Conservation (phyloP, 371 early-diverging fungal species). For the Haplosporangium sp. region DNA sequence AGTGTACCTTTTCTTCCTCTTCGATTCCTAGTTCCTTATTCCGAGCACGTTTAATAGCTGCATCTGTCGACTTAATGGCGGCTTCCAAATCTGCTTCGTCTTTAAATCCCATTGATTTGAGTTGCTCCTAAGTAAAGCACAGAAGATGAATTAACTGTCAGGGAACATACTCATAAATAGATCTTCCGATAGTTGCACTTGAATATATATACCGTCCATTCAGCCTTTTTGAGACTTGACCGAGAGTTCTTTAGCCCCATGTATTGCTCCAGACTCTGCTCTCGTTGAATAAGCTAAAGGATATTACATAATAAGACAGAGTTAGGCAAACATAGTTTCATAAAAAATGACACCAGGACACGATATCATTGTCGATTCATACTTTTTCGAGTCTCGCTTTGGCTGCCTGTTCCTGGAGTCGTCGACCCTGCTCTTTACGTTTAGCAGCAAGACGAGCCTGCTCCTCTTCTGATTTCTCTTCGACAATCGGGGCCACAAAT, state of each 20-base stretch:
- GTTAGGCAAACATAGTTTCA: background rate
- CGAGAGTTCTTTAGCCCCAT: constrained; percentile 67
- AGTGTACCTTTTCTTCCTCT: constrained; percentile 76
- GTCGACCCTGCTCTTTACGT: constrained; percentile 77
- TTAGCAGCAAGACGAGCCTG: constrained; percentile 77
- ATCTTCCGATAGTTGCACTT: background rate
- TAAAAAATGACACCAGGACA: background rate
- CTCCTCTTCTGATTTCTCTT: constrained; percentile 86
- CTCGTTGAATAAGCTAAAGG: constrained; percentile 62
- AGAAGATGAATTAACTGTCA: background rate
- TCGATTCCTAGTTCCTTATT: constrained; percentile 88
- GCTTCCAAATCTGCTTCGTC: constrained; percentile 81
- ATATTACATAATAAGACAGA: background rate
- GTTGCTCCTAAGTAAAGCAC: constrained; percentile 56
- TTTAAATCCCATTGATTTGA: constrained; percentile 75
- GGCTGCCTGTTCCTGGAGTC: constrained; percentile 84
- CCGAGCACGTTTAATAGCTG: constrained; percentile 74
- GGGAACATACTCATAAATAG: background rate
- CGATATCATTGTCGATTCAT: background rate
- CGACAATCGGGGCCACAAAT: constrained; percentile 70
- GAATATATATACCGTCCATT: constrained; percentile 61
- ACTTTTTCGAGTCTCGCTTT: constrained; percentile 86
- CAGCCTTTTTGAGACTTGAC: constrained; percentile 61
- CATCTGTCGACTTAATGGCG: constrained; percentile 76
- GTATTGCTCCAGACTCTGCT: constrained; percentile 70